Evolutionary conservation across 371 early-diverging fungal genomes (phyloP), one percentile per base, ranked within the genome.

Genomic region (Syncephalastrum contaminatum): DNA sequence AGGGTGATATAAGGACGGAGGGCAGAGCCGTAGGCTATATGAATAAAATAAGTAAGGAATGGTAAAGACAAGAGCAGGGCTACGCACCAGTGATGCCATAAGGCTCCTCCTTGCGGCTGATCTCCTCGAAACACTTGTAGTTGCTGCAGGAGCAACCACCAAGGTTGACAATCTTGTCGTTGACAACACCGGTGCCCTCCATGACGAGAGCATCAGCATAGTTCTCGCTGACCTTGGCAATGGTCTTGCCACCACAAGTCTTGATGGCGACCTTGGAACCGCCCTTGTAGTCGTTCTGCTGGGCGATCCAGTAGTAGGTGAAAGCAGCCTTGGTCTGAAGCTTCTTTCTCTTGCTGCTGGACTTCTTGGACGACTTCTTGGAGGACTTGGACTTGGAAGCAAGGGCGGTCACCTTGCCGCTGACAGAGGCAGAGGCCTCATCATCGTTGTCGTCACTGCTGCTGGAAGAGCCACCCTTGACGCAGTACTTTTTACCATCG

Each of bases 271-370:
- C 66, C 43, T 44, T 51, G 51, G 67, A 66, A 10, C 74, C 70
- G 4, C 54, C 56, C 27, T 59, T 54, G 57, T 74, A 72, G 43
- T 72, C 70, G 22, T 62, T 56, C 13, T 65, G 68, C 24, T 65
- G 63, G 47, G 78, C 78, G 52, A 74, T 78, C 78, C 78, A 78
- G 67, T 78, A 78, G 52, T 78, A 78, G 18, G 78, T 78, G 53
- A 78, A 70, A 8, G 65, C 73, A 48, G 71, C 56, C 12, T 49
- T 40, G 43, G 56, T 58, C 57, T 78, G 78, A 43, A 78, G 54
- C 49, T 66, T 54, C 65, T 70, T 74, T 21, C 75, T 63, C 43
- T 65, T 62, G 21, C 60, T 65, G 22, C 58, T 61, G 4, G 47
- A 45, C 14, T 53, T 50, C 13, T 62, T 60, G 43, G 56, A 25